Evolutionary conservation across 2,329 filamentous ascomycete genomes (phyloP).

Genomic region (Nigrospora osmanthi): DNA sequence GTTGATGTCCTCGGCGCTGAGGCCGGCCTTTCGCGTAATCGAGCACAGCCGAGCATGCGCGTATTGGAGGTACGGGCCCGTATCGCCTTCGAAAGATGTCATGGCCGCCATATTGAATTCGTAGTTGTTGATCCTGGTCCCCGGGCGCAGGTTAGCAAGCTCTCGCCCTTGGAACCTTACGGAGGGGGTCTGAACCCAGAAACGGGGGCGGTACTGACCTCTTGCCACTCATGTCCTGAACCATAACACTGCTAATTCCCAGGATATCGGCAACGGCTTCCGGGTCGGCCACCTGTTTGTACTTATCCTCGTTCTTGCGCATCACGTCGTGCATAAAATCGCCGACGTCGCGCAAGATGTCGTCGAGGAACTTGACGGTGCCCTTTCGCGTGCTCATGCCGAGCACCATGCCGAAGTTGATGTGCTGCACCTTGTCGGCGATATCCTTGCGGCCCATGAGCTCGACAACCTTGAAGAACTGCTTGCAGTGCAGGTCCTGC

Average conservation of each 20-base stretch:
- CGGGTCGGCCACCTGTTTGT: constrained; percentile 80
- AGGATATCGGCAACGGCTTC: constrained; percentile 76
- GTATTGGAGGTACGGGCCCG: constrained; percentile 67
- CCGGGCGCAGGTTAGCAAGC: not conserved
- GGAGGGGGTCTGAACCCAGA: not conserved
- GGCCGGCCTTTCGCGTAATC: constrained; percentile 21
- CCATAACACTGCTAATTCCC: constrained; percentile 93
- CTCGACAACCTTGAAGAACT: constrained; percentile 71
- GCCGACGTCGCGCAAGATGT: constrained; percentile 70
- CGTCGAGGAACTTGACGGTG: constrained; percentile 52
- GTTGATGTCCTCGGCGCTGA: constrained; percentile 28
- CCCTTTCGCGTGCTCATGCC: constrained; percentile 66
- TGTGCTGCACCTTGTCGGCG: constrained; percentile 60
- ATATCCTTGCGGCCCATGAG: constrained; percentile 63
- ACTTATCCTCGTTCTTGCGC: constrained; percentile 84
- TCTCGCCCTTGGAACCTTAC: not conserved
- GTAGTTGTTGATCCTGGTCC: constrained; percentile 36
- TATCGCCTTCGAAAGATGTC: constrained; percentile 67
- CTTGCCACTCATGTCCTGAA: constrained; percentile 96
- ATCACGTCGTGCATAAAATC: constrained; percentile 99
- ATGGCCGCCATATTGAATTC: constrained; percentile 65
- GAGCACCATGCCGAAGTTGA: constrained; percentile 68
- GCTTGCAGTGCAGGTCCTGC: constrained; percentile 65
- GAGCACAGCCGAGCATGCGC: constrained; percentile 56
- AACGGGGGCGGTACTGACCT: constrained; percentile 41